These are phyloP conservation scores for Magnolia officinalis DNA, from an alignment of 164 flowering plant species.

Conservation along the genomic window DNA sequence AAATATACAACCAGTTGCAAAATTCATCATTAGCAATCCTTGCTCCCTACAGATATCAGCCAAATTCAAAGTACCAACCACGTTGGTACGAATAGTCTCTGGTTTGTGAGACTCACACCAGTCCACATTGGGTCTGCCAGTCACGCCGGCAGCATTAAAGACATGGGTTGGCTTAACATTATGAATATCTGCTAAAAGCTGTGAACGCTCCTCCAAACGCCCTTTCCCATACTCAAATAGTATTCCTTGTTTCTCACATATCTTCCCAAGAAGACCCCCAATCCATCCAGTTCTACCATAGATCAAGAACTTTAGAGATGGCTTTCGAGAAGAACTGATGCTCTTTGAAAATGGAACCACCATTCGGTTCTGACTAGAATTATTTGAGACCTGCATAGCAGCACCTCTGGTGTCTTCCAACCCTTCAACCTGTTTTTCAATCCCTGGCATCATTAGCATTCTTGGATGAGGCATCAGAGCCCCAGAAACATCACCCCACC, in stretches of 20 bases:
- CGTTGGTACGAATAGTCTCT: conserved; percentile 64
- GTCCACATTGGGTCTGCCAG: conserved; percentile 74
- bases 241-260: conserved; percentile 63
- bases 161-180: conserved; percentile 63
- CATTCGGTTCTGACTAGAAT: conserved; percentile 28
- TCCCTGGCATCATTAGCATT: conserved; percentile 74
- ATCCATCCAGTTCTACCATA: conserved; percentile 73
- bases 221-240: conserved; percentile 58
- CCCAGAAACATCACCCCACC: conserved; percentile 80
- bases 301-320: conserved; percentile 52
- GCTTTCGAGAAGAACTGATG: conserved; percentile 26
- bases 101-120: conserved; percentile 73
- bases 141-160: conserved; percentile 68
- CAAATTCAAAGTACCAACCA: conserved; percentile 60
- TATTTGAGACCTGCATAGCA: conserved; percentile 16
- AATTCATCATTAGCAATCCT: conserved; percentile 57
- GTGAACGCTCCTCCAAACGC: conserved; percentile 51
- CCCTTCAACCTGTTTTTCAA: conserved; percentile 45
- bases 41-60: conserved; percentile 67
- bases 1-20: conserved; percentile 67
- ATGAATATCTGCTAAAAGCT: conserved; percentile 43
- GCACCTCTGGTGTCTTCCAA: conserved; percentile 31
- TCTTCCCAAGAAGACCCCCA: conserved; percentile 57
- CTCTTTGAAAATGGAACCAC: conserved; percentile 36
- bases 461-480: conserved; percentile 68